Evolutionary conservation across 306 rosid species (phyloP), one percentile per base, ranked within the genome.

Genomic region (Gastrolobium villosum): DNA sequence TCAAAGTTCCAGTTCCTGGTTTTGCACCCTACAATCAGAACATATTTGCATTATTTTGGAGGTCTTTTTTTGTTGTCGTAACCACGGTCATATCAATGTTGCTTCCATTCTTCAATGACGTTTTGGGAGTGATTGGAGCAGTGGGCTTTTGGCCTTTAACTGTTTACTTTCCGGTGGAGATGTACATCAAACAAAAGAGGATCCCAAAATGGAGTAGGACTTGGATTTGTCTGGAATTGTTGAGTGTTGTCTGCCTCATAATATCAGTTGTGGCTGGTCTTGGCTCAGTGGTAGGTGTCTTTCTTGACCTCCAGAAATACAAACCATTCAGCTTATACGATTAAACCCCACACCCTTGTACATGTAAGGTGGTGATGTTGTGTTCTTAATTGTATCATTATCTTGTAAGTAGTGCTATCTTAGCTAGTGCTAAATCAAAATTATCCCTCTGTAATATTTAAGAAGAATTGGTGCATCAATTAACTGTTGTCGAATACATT

Each of bases 81-180:
- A 90, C 89, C 64, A 88, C 94, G 3, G 11, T 86, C 45, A 74
- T 88, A 15, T 75, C 94, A 46, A 90, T 88, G 94, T 31, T 88
- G 71, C 81, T 90, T 13, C 94, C 94, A 0, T 90, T 90, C 80
- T 88, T 90, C 70, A 90, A 90, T 40, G 91, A 87, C 53, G 50
- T 90, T 1, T 83, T 84, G 5, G 94, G 90, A 15, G 53, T 90
- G 5, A 72, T 90, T 26, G 93, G 93, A 14, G 93, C 93, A 7
- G 11, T 87, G 28, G 93, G 93, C 31, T 89, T 89, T 74, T 89
- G 94, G 93, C 93, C 93, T n/a, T 77, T 89, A n/a, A 79, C 26
- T 20, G 26, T 20, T 20, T 20, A 20, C 26, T 20, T 20, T 20
- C 26, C 26, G 26, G 26, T 20, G 91, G 88, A 85, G 70, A 90